Base-by-base conservation (phyloP, 2,329 filamentous ascomycete genomes). In the Aspergillus proliferans region DNA sequence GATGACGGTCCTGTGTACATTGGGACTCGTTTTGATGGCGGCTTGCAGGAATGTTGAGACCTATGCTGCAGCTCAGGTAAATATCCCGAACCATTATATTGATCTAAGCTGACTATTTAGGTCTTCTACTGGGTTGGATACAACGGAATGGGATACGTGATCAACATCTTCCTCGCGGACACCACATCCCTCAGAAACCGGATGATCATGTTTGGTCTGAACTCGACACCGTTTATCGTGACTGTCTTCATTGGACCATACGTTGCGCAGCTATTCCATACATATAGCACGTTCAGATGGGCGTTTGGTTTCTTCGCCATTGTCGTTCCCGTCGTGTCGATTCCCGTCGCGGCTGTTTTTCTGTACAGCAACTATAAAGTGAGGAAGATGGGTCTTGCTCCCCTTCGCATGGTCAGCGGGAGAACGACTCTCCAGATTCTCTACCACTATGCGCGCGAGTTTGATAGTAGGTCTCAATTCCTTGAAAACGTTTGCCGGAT, bases 21-120 rank as follows among this genome's bases (percentile, higher is more conserved):
- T 76, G 0, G 76, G 76, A 15, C 66, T 84, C 42, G 71, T 83
- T 53, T 74, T 87, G 67, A 82, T 84, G 68, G 84, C 84, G 5
- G 72, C 71, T 1, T 84, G 80, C 63, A 69, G 73, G 2, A 79
- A 79, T 52, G 76, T 86, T n/a, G 66, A 79, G 52, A 81, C 77
- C 0, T 87, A 83, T 61, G 80, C 80, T 45, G 82, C 82, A 1
- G 81, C 80, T 2, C 76, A 82, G 34, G 61, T 57, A 44, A 3
- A 15, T 44, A 33, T 3, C 6, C 14, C 21, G 8, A 3, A n/a
- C 52, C 52, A 48, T 14, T 26, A 8, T 15, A 9, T n/a, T 12
- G 10, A 30, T 8, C 3, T 3, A 3, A 14, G 15, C 30, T 21
- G 8, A 44, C 22, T 3, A 41, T 38, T 48, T 18, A 72, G 56